Evolutionary conservation across 805 yeast genomes (phyloP), one percentile per base, ranked within the genome.

Genomic region (Spathaspora arborariae): DNA sequence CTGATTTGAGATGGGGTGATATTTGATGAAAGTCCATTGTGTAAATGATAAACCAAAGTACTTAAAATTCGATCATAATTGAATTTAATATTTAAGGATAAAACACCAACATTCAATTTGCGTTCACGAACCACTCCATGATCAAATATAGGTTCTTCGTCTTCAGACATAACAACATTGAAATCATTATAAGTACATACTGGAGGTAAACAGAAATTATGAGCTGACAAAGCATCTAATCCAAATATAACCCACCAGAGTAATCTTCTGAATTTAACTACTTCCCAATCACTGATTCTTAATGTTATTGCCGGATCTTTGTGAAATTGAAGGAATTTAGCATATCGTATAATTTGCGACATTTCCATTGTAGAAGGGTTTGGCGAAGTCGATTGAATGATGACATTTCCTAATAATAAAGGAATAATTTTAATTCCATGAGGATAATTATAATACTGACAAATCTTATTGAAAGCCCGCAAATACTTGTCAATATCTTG

Each of bases 241-340:
- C 79, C 78, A 50, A 80, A 80, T 6, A 82, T 77, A 34, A 80
- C 81, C 85, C 85, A 82, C 85, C 86, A 82, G n/a, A 82, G 57
- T 45, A 80, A 57, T 56, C 86, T 68, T 58, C 83, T 67, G 41
- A 74, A 67, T 49, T 79, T 81, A 5, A 81, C 72, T 19, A 73
- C 66, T 44, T 70, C 72, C 57, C 70, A 64, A 50, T 79, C 78
- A 2, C 71, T 65, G 33, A 79, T 69, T 36, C 75, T 71, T 48
- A 81, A 76, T 39, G 76, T 72, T 1, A 71, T 62, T n/a, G 76
- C 67, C 3, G 86, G 86, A 55, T 82, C 87, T 56, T 81, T 75
- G 53, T 82, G 81, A 30, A 82, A 58, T 45, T 79, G 79, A 26
- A 79, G 63, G 39, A 76, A 65, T 53, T 81, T 82, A 1, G 84